Base-by-base conservation (phyloP, 1,284 basidiomycete species). In the Neonothopanus nambi region DNA sequence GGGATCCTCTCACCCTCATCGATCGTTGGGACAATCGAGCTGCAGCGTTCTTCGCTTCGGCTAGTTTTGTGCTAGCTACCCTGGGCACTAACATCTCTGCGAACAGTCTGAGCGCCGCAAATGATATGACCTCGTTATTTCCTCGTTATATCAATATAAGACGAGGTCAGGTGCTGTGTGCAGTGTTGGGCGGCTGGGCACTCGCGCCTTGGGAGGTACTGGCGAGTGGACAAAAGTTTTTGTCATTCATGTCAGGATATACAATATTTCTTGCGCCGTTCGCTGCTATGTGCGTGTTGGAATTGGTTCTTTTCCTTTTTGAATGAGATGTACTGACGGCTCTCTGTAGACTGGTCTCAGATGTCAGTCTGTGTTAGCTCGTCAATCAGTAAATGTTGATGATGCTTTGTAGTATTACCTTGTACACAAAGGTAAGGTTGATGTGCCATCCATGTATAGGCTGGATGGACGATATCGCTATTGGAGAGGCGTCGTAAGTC, bases 221-320 rank as follows among this genome's bases (percentile, higher is more conserved):
- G 17, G 74, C 74, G 3, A 73, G 70, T 65, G 68, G 82, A 3
- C 72, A 77, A 21, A 72, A 73, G 1, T 81, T 81, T 61, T 60
- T 81, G 50, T 68, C 71, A 0, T 80, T 82, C 63, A 85, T 88
- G 82, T 80, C 78, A 20, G 87, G 86, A 11, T 89, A 87, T 60
- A 82, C 86, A 0, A 81, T 88, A n/a, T 87, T 89, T 65, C 67
- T 89, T 33, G 87, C 86, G 1, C 87, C 87, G 6, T 85, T 89
- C 60, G 83, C 85, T 36, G 86, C 81, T 18, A 81, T 88, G 74
- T 76, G 55, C 58, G 75, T 67, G 4, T 3, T 48, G 12, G 42
- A 2, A 48, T 5, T 18, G 15, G 15, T 23, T 51, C 20, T 35
- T 33, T 21, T 3, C 13, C n/a, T 7, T 6, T 13, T 48, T 1